Base-by-base conservation (phyloP, 768 basidiomycete genomes). In the Phlebiopsis gigantea region DNA sequence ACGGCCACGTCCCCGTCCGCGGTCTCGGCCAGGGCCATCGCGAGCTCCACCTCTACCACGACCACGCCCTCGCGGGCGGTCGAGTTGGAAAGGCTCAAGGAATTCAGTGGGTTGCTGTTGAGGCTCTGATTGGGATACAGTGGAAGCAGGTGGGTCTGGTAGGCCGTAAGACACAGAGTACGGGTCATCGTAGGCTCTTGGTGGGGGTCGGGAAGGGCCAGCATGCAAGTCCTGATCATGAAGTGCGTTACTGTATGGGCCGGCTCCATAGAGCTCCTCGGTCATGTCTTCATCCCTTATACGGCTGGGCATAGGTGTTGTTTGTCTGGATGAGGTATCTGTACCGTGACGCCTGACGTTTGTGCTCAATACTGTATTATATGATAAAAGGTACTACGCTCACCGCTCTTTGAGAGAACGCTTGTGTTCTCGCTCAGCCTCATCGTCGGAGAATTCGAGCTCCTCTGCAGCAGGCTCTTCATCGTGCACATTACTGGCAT, bases 371-470 rank as follows among this genome's bases (percentile, higher is more conserved):
- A n/a, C n/a, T n/a, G n/a, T n/a, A n/a, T n/a, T n/a, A n/a, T n/a
- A n/a, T 1, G 24, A 52, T 25, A 12, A 61, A 51, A 29, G 30
- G 30, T 31, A 62, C 26, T 19, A 25, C 57, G 66, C 79, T 49
- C 59, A 87, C 87, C 77, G 84, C 62, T 77, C 76, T 65, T 87
- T 89, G 46, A 79, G 64, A 48, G 74, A 74, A 51, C 80, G 75
- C 72, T 80, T 90, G 66, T 85, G 79, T 26, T 83, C 84, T 17
- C 83, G 82, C 69, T 98, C 96, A 54, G 85, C 79, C 68, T 98
- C 96, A 62, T 98, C 96, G 62, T 98, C 96, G 2, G 90, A 93
- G 71, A 95, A 98, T 67, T 98, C 96, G 28, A 91, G 65, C 66
- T 98, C 96, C 55, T 92, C 82, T 19, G 91, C 93, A 1, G 77